These are phyloP conservation scores for Solanum chilense DNA, from an alignment of 257 asterid species.

Conservation along the genomic window DNA sequence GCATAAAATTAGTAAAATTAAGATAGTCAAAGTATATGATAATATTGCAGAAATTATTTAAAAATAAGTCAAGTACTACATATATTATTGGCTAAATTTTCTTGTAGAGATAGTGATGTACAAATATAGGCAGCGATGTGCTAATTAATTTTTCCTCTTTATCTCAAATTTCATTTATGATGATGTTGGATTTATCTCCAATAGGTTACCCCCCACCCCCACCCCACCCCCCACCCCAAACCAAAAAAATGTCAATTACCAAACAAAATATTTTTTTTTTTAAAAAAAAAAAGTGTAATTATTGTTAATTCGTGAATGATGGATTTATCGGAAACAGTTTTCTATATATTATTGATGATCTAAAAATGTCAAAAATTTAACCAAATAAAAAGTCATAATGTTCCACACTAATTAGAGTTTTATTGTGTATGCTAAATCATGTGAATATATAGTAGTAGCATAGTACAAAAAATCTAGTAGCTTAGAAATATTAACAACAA, in stretches of 20 bases:
- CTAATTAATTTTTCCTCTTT: not conserved
- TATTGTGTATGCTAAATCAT: not conserved
- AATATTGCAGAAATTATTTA: not conserved
- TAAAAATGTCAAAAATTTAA: not conserved
- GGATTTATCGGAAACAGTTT: too few relatives aligned
- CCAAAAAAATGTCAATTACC: not conserved
- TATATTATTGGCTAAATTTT: not conserved
- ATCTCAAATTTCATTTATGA: not conserved
- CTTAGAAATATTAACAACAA: too few relatives aligned
- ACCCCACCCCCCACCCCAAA: fast-evolving
- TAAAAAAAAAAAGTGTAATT: too few relatives aligned
- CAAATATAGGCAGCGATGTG: not conserved
- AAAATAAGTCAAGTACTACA: not conserved
- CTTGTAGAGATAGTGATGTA: not conserved
- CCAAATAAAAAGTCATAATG: not conserved
- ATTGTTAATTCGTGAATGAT: too few relatives aligned
- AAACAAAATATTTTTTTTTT: too few relatives aligned
- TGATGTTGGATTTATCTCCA: not conserved
- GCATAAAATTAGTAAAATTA: not conserved
- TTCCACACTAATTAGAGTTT: not conserved
- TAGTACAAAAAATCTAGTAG: not conserved
- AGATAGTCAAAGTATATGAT: not conserved
- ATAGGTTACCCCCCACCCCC: not conserved
- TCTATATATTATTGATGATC: too few relatives aligned
- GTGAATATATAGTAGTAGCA: not conserved